Evolutionary conservation across 257 asterid species (phyloP).

Genomic region (Eustoma russellianum): DNA sequence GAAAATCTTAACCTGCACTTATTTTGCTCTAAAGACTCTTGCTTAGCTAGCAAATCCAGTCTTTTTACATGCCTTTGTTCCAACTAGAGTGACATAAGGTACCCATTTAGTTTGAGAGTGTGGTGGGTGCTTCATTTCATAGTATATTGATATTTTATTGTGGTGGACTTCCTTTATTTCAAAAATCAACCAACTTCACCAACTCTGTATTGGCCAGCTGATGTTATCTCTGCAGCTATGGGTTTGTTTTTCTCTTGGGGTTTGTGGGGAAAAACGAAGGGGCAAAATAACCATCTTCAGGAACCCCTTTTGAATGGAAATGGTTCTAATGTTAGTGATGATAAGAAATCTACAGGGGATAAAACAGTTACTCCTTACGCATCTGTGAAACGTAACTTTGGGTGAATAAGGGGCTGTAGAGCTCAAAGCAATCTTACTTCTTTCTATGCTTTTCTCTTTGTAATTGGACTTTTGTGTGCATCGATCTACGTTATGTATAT

Average conservation of each 20-base stretch:
- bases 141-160: conserved; percentile 56
- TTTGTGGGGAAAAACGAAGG: conserved; percentile 23
- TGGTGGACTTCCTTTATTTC: conserved; percentile 39
- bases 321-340: conserved; percentile 17
- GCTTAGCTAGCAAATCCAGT: conserved; percentile 49
- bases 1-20: conserved; percentile 42
- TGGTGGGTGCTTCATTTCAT: conserved; percentile 66
- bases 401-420: too few relatives aligned
- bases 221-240: conserved; percentile 29
- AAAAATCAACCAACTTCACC: conserved; percentile 27
- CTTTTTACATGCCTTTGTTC: conserved; percentile 30
- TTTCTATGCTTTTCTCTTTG: too few relatives aligned
- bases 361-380: conserved; percentile 70
- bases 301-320: conserved; percentile 25
- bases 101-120: conserved; percentile 50
- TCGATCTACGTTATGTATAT: too few relatives aligned
- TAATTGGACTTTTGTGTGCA: too few relatives aligned
- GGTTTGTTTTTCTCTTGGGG: conserved; percentile 48
- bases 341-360: conserved; percentile 35
- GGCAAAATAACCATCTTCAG: conserved; percentile 28
- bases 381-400: neutral
- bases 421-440: too few relatives aligned
- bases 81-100: conserved; percentile 34
- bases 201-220: conserved; percentile 51
- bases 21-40: conserved; percentile 43